phyloP scores from a whole-genome alignment of 805 yeast species.

The Clavispora santaluciae region DNA sequence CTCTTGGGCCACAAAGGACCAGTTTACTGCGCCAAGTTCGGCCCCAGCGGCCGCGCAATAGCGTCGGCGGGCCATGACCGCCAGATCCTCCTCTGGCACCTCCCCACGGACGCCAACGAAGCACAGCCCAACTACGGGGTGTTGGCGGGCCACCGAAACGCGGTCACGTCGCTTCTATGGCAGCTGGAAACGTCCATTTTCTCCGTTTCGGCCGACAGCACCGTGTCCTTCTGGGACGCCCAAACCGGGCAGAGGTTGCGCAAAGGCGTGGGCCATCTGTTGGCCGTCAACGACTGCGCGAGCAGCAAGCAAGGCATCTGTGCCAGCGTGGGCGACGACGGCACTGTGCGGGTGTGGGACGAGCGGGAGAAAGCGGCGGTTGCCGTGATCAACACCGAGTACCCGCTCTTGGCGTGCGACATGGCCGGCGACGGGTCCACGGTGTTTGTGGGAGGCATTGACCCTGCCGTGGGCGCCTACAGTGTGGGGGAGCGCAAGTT shows the following conservation, averaged over 20 bases:
- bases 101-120: conserved; percentile 24
- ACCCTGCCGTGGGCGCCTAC: conserved; percentile 55
- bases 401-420: conserved; percentile 51
- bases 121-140: conserved; percentile 40
- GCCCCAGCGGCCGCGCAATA: conserved; percentile 43
- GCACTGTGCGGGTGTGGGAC: conserved; percentile 61
- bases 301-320: conserved; percentile 26
- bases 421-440: conserved; percentile 34
- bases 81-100: conserved; percentile 43
- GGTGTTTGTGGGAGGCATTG: conserved; percentile 62
- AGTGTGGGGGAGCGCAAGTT: conserved; percentile 47
- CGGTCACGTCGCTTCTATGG: conserved; percentile 61
- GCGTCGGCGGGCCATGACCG: conserved; percentile 65
- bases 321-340: conserved; percentile 63
- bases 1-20: conserved; percentile 53
- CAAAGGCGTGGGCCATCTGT: conserved; percentile 48
- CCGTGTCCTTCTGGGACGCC: conserved; percentile 60
- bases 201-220: conserved; percentile 57
- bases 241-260: conserved; percentile 50
- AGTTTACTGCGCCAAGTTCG: conserved; percentile 50
- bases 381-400: conserved; percentile 39
- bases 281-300: conserved; percentile 53
- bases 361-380: conserved; percentile 46
- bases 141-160: conserved; percentile 55
- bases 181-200: conserved; percentile 33